A percentile compares a stretch with the other conserved stretches of the same genome.
These are phyloP conservation scores for Incumbomyces lentus DNA, from an alignment of 2,329 filamentous ascomycete genomes.

Conservation along the genomic window DNA sequence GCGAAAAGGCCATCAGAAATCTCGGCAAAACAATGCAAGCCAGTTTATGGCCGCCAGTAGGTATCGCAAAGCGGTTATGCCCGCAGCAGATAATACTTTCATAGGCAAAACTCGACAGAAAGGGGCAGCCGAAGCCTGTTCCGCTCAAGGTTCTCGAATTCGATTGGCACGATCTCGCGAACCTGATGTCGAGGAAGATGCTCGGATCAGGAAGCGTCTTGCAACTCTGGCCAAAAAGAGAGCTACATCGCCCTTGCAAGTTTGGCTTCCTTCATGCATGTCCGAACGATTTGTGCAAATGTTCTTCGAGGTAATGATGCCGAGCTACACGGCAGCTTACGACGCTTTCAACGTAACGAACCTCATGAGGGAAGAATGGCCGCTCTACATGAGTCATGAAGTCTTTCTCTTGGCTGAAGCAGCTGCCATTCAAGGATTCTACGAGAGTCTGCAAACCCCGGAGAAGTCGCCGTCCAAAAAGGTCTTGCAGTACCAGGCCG, in stretches of 20 bases:
- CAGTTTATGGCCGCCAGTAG: background rate
- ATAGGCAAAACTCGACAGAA: background rate
- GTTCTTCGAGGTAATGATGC: conserved; percentile 5
- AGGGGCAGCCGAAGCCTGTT: background rate
- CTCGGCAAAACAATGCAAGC: conserved; percentile 1
- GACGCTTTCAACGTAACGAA: conserved; percentile 4
- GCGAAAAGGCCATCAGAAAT: conserved; percentile 2
- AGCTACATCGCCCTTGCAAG: background rate
- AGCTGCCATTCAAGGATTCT: conserved; percentile 3
- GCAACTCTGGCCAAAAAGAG: background rate
- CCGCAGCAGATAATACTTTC: background rate
- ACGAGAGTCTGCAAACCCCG: conserved; percentile 1
- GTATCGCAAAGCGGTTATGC: background rate
- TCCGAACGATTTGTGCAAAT: conserved; percentile 1
- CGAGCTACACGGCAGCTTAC: conserved; percentile 2
- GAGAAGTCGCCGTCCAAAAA: background rate
- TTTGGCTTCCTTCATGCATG: conserved; percentile 2
- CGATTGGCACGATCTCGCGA: background rate
- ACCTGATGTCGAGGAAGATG: background rate
- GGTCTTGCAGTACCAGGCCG: background rate
- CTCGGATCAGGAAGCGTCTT: background rate
- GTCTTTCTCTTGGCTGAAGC: conserved; percentile 4
- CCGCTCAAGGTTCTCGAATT: background rate
- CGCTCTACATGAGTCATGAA: conserved; percentile 1
- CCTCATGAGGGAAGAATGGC: conserved; percentile 3